Base-by-base conservation (phyloP, 2,329 filamentous ascomycete genomes). In the Exophiala lecanii-corni region DNA sequence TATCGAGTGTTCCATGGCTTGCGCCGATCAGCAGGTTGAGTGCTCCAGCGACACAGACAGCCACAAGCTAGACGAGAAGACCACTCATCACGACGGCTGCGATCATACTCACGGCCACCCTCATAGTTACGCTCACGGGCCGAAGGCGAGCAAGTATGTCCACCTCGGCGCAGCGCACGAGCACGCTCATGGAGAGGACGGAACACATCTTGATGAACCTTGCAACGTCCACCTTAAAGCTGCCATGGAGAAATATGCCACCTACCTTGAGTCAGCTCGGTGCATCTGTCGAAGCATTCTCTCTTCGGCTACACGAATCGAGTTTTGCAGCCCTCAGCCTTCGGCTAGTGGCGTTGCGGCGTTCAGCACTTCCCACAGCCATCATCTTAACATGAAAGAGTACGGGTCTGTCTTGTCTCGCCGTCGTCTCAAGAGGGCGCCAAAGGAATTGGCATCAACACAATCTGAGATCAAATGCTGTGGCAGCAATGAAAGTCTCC, bases 251-350 rank as follows among this genome's bases (percentile, higher is more conserved):
- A 48, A 54, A 41, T 59, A 58, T 51, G 50, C 48, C 36, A 48
- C 45, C n/a, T 57, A 57, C 49, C 51, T 59, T n/a, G 51, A 56
- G 23, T 44, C 49, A 33, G 55, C 53, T 32, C 49, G 47, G 25
- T 59, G 57, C 42, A 58, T 59, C 34, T 58, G 56, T 35, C 53
- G 54, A 12, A 56, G 43, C 23, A 51, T 56, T 36, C 44, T 58
- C 45, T 18, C 36, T 21, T 40, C 45, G 13, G 42, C 43, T 20
- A 16, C 19, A 3, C 13, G 17, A 32, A 39, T 36, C 17, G 18
- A 39, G 26, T 41, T 31, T n/a, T 48, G 36, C 34, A 16, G 17
- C 31, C n/a, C 21, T 2, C 35, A 36, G 40, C 20, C 37, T 40
- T 4, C 30, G 18, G 21, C 6, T 21, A 10, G 20, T 23, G 21